Evolutionary conservation across 2,329 filamentous ascomycete genomes (phyloP).

Genomic region (Fusarium luffae): DNA sequence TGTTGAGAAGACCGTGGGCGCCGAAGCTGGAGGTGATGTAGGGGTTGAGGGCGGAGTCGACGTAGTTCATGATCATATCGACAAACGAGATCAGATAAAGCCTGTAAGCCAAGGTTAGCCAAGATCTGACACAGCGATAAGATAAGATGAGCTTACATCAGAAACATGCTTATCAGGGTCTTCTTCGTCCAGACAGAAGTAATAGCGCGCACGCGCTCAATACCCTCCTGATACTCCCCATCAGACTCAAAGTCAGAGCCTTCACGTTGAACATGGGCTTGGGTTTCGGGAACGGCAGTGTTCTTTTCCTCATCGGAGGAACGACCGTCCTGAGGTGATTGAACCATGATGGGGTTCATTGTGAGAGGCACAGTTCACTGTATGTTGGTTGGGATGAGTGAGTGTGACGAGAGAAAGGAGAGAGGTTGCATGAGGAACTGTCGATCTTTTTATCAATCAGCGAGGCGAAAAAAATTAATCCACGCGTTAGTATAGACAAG

Average conservation of each 20-base stretch:
- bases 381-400: not conserved
- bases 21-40: conserved; percentile 75
- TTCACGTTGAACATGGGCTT: conserved; percentile 7
- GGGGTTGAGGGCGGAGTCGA: conserved; percentile 64
- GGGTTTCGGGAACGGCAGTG: not conserved
- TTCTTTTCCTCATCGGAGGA: conserved; percentile 12
- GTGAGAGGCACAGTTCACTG: not conserved
- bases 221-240: conserved; percentile 48
- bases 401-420: not conserved
- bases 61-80: conserved; percentile 50
- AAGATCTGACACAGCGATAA: too few species aligned
- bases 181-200: conserved; percentile 53
- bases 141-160: conserved; percentile 47
- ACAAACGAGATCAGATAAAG: conserved; percentile 55
- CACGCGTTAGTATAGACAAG: conserved; percentile 2
- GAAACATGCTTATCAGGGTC: conserved; percentile 52
- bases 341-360: conserved; percentile 11
- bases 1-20: conserved; percentile 73
- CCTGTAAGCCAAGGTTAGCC: conserved; percentile 34
- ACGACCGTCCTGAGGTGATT: not conserved
- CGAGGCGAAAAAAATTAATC: conserved; percentile 1
- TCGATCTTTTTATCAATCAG: conserved; percentile 9
- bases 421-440: not conserved
- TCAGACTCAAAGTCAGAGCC: conserved; percentile 12
- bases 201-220: conserved; percentile 52